These are phyloP conservation scores for Bretschneidera sinensis DNA, from an alignment of 345 rosid genomes.

Conservation along the genomic window DNA sequence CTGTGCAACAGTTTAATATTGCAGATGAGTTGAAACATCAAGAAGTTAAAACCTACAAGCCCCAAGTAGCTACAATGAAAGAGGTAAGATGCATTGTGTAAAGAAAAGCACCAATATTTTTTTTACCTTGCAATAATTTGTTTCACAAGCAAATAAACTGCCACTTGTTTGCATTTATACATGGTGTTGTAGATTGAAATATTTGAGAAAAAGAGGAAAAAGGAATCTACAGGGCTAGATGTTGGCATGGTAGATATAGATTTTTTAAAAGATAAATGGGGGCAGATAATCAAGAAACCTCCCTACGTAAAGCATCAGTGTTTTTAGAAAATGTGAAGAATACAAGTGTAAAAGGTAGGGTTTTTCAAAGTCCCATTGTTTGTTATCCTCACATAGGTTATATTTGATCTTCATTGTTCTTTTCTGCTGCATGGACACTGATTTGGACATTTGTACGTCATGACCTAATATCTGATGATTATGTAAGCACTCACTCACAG, in stretches of 20 bases:
- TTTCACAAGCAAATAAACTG: neutral
- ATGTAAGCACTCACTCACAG: neutral
- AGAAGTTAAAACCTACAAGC: constrained; percentile 53
- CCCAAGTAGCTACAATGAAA: constrained; percentile 37
- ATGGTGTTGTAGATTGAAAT: neutral
- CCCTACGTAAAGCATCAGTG: neutral
- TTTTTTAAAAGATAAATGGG: neutral
- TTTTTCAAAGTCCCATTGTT: neutral
- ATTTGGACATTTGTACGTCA: no score
- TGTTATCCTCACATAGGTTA: neutral
- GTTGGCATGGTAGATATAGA: no score
- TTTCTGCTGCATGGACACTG: neutral
- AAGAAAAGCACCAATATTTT: constrained; percentile 9
- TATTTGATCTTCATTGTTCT: no score
- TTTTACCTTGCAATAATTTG: neutral
- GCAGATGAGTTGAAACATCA: constrained; percentile 50
- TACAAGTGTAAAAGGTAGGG: neutral
- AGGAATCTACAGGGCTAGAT: no score
- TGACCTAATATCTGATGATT: neutral
- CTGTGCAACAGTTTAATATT: constrained; percentile 61
- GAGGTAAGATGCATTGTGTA: constrained; percentile 42
- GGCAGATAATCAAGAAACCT: neutral
- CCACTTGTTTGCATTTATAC: neutral
- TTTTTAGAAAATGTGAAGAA: neutral
- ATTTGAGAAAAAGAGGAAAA: no score